Evolutionary conservation across 2,329 filamentous ascomycete species (phyloP).

Genomic region (Sclerotinia glacialis): DNA sequence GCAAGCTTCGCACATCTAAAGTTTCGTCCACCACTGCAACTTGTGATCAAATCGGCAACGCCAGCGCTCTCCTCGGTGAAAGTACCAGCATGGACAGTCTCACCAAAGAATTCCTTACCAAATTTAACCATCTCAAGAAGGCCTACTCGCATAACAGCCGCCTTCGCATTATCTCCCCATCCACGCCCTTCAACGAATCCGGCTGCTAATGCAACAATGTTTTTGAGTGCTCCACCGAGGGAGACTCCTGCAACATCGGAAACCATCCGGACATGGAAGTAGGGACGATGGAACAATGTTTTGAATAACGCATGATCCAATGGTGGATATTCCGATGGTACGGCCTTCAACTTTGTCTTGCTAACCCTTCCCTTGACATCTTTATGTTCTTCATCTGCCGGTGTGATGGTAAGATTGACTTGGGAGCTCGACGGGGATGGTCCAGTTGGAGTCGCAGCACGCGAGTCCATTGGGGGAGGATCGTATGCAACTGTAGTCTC

Average conservation of each 20-base stretch:
- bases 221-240: slow-evolving; percentile 91
- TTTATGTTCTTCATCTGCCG: slow-evolving; percentile 55
- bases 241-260: slow-evolving; percentile 96
- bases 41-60: slow-evolving; percentile 93
- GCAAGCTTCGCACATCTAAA: slow-evolving; percentile 90
- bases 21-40: slow-evolving; percentile 87
- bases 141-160: slow-evolving; percentile 96
- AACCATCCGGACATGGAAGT: slow-evolving; percentile 95
- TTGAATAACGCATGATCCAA: slow-evolving; percentile 82
- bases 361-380: slow-evolving; percentile 66
- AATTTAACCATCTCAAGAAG: slow-evolving; percentile 97
- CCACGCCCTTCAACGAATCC: slow-evolving; percentile 94
- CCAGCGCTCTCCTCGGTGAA: slow-evolving; percentile 98
- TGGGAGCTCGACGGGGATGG: slow-evolving; percentile 49
- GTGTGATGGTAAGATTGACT: slow-evolving; percentile 51
- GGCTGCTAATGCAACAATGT: slow-evolving; percentile 89
- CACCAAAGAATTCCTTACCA: slow-evolving; percentile 85
- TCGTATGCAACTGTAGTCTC: slow-evolving; percentile 98
- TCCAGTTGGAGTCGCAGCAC: slow-evolving; percentile 61
- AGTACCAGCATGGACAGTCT: slow-evolving; percentile 75
- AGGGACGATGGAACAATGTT: slow-evolving; percentile 87
- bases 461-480: slow-evolving; percentile 83
- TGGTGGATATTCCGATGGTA: slow-evolving; percentile 80
- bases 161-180: slow-evolving; percentile 98
- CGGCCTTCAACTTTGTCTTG: slow-evolving; percentile 67